Evolutionary conservation across 1,284 basidiomycete species (phyloP).

Genomic region (Rhodotorula sp.): DNA sequence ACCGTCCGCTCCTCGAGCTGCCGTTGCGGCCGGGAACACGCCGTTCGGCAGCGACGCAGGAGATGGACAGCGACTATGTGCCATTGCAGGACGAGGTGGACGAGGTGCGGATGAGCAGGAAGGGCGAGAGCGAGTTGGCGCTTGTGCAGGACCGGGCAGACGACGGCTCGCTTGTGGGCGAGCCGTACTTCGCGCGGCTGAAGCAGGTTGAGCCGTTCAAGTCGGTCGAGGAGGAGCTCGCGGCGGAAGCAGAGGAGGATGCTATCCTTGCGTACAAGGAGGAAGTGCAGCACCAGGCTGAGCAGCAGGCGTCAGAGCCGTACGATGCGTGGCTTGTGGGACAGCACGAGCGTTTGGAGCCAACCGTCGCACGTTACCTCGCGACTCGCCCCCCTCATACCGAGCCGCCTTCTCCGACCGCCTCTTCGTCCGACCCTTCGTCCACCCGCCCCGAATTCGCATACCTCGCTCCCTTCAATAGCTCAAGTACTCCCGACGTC

Average conservation of each 20-base stretch:
- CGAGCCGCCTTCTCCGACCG: conserved; percentile 7
- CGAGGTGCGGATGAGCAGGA: background rate
- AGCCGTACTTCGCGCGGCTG: conserved; percentile 25
- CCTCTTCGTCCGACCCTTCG: background rate
- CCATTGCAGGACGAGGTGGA: background rate
- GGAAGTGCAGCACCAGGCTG: conserved; percentile 29
- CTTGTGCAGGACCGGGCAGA: conserved; percentile 34
- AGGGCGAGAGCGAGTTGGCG: conserved; percentile 13
- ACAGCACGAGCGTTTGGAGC: conserved; percentile 14
- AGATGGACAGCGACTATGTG: background rate
- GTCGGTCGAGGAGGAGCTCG: conserved; percentile 31
- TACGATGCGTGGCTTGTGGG: conserved; percentile 41
- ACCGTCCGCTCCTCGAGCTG: conserved; percentile 40
- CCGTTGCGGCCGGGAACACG: conserved; percentile 31
- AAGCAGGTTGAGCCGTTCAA: conserved; percentile 15
- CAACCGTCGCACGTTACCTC: conserved; percentile 34
- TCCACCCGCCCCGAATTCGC: conserved; percentile 20
- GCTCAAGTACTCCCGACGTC: background rate
- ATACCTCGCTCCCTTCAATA: conserved; percentile 23
- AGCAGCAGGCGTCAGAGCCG: conserved; percentile 30
- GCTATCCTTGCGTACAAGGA: conserved; percentile 18
- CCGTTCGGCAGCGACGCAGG: conserved; percentile 1
- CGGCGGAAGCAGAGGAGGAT: conserved; percentile 32
- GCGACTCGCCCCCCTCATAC: conserved; percentile 32
- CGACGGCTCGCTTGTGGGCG: conserved; percentile 29